Conservation (phyloP, 768 basidiomycete genomes). For the Calvatia gigantea region DNA sequence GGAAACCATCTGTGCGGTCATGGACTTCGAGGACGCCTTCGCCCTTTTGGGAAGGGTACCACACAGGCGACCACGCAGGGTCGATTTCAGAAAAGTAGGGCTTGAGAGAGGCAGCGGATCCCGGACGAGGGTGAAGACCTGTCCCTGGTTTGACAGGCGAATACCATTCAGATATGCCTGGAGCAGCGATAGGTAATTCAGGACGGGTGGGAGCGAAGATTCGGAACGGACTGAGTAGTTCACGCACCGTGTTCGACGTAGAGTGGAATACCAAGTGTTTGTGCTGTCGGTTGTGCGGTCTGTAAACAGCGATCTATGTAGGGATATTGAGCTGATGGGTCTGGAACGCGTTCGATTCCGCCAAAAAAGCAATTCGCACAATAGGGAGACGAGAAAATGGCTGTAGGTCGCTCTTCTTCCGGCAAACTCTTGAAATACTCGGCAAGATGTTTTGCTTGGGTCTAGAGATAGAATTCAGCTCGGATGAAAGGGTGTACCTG, state of each 20-base stretch:
- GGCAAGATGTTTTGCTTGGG: slow-evolving; percentile 73
- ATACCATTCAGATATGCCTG: slow-evolving; percentile 79
- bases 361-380: slow-evolving; percentile 41
- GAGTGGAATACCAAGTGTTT: slow-evolving; percentile 61
- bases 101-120: slow-evolving; percentile 48
- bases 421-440: slow-evolving; percentile 62
- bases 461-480: slow-evolving; percentile 27
- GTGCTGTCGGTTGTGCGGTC: slow-evolving; percentile 64
- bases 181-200: not conserved
- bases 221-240: no score
- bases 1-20: slow-evolving; percentile 50
- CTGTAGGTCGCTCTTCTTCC: slow-evolving; percentile 64
- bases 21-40: slow-evolving; percentile 66
- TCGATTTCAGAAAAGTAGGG: slow-evolving; percentile 61
- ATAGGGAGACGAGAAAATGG: slow-evolving; percentile 82
- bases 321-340: not conserved
- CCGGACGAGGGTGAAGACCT: slow-evolving; percentile 75
- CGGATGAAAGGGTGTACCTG: not conserved
- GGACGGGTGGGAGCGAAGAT: not conserved
- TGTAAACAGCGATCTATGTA: slow-evolving; percentile 91
- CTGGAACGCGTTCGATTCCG: not conserved
- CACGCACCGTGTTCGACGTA: slow-evolving; percentile 73
- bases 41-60: slow-evolving; percentile 69
- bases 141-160: slow-evolving; percentile 63
- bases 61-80: slow-evolving; percentile 58